Evolutionary conservation across 306 rosid species (phyloP).

Genomic region (Cicer yamashitae): DNA sequence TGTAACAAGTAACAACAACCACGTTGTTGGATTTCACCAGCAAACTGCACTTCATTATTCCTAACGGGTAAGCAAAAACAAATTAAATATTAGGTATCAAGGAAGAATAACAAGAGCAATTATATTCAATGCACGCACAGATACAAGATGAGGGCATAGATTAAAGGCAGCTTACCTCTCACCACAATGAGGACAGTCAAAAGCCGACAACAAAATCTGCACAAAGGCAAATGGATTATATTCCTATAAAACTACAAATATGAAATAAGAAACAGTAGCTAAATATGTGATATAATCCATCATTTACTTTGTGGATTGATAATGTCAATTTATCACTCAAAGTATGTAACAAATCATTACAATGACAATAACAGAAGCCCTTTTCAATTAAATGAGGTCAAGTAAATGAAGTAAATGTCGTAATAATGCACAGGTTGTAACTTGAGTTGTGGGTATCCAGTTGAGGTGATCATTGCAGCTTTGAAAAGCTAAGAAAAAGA

Average conservation of each 20-base stretch:
- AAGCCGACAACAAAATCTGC: constrained; percentile 90
- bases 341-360: background rate
- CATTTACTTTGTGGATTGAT: background rate
- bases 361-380: constrained; percentile 11
- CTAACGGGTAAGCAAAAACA: constrained; percentile 47
- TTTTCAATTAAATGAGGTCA: background rate
- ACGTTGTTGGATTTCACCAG: constrained; percentile 89
- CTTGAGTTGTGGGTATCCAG: no score
- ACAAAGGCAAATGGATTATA: constrained; percentile 23
- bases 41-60: constrained; percentile 97
- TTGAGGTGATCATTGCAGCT: no score
- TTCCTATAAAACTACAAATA: constrained; percentile 23
- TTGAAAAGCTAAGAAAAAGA: no score
- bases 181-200: constrained; percentile 89
- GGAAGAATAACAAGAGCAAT: constrained; percentile 18
- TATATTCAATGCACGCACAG: background rate
- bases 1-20: constrained; percentile 76
- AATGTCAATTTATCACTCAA: constrained; percentile 23
- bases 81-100: constrained; percentile 21
- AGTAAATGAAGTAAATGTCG: background rate
- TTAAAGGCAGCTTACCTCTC: constrained; percentile 68
- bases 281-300: background rate
- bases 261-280: constrained; percentile 10
- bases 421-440: background rate
- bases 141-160: constrained; percentile 8